Conservation (phyloP, 352 stramenopile genomes). For the Globisporangium takayamanum region DNA sequence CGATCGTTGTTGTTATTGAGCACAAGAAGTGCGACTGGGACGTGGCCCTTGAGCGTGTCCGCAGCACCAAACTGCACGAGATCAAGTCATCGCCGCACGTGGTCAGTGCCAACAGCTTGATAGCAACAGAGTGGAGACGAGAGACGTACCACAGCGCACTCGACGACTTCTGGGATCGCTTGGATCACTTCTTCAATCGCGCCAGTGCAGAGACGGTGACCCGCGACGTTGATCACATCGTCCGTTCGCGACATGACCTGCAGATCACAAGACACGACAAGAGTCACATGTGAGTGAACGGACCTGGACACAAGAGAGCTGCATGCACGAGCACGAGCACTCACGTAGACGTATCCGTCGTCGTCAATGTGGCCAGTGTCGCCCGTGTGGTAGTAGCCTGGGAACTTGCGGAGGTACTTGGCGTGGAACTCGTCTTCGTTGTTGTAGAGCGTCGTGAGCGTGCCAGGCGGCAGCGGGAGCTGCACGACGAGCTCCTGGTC, state of each 20-base stretch:
- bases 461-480: slow-evolving; percentile 74
- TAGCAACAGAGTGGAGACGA: not conserved
- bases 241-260: slow-evolving; percentile 89
- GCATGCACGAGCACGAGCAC: slow-evolving; percentile 8
- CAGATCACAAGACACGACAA: not conserved
- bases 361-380: slow-evolving; percentile 87
- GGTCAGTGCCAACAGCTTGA: not conserved
- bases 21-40: slow-evolving; percentile 28
- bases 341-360: slow-evolving; percentile 85
- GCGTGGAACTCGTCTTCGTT: slow-evolving; percentile 74
- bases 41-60: slow-evolving; percentile 21
- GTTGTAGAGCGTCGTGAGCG: slow-evolving; percentile 81
- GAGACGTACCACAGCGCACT: slow-evolving; percentile 73
- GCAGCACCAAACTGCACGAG: slow-evolving; percentile 14
- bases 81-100: not conserved
- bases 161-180: slow-evolving; percentile 73
- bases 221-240: slow-evolving; percentile 89
- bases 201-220: slow-evolving; percentile 83
- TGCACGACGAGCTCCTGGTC: slow-evolving; percentile 72
- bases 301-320: not conserved
- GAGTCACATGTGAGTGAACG: not conserved
- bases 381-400: slow-evolving; percentile 87
- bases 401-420: slow-evolving; percentile 80
- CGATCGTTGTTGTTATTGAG: slow-evolving; percentile 20
- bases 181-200: slow-evolving; percentile 88